A percentile compares a stretch with the other conserved stretches of the same genome.
These are phyloP conservation scores for Handroanthus guayacan DNA, from an alignment of 257 asterid genomes.

Conservation along the genomic window DNA sequence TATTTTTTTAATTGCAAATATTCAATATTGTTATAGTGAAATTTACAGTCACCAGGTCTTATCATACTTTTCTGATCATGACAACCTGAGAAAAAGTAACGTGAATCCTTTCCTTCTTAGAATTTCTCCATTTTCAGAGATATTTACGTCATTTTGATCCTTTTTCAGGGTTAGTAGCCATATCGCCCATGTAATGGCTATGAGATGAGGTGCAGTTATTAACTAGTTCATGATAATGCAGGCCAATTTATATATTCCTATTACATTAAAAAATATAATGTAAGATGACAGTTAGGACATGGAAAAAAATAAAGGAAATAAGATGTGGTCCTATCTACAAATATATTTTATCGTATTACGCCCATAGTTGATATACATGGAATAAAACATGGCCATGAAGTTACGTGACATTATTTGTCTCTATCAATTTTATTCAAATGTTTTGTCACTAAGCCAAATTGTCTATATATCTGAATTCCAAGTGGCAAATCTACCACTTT, in stretches of 20 bases:
- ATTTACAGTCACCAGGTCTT: too few relatives aligned
- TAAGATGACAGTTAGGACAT: constrained; percentile 30
- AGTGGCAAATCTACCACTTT: constrained; percentile 4
- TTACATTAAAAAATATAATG: neutral
- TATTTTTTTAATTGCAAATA: too few relatives aligned
- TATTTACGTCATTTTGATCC: too few relatives aligned
- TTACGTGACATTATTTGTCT: constrained; percentile 40
- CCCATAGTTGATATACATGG: neutral
- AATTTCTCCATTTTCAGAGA: too few relatives aligned
- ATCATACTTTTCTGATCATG: too few relatives aligned
- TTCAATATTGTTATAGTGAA: too few relatives aligned
- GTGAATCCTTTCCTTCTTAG: too few relatives aligned
- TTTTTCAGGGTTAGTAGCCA: too few relatives aligned
- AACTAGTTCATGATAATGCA: neutral
- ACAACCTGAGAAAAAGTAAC: too few relatives aligned
- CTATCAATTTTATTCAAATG: constrained; percentile 39
- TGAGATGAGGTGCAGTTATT: too few relatives aligned
- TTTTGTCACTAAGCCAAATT: constrained; percentile 28
- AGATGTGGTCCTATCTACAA: constrained; percentile 31
- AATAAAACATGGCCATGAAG: constrained; percentile 32
- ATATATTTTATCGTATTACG: constrained; percentile 16
- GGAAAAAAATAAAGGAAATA: constrained; percentile 25
- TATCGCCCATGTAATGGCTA: too few relatives aligned
- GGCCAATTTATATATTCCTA: neutral
- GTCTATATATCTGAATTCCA: neutral